Base-by-base conservation (phyloP, 371 early-diverging fungal genomes). In the Blastocladiella emersonii region DNA sequence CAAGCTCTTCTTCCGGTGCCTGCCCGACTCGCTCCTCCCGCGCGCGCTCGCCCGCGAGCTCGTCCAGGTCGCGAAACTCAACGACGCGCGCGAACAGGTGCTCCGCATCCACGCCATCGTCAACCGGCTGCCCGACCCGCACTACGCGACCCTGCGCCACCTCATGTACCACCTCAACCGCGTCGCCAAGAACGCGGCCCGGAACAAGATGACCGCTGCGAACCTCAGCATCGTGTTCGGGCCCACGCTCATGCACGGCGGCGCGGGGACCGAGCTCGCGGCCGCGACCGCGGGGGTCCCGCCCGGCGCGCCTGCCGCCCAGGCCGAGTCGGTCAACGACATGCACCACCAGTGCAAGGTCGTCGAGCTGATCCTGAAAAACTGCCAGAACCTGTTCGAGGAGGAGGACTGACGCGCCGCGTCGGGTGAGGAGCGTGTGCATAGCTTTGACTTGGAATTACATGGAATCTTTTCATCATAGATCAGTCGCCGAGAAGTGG, bases 201-300 rank as follows among this genome's bases (percentile, higher is more conserved):
- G 79, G 21, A 96, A 93, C 66, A 88, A 86, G 74, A 96, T 96
- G 95, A 84, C 79, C 13, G 74, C 80, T 7, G 75, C 79, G 39
- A 94, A 94, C 65, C 70, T 96, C 56, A 79, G 91, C 13, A 91
- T 95, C 41, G 86, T 90, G 23, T 90, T 90, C 75, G 95, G 94
- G 3, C 87, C 95, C 32, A 92, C 93, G 8, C 69, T 96, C 25
- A 77, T 93, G 71, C 86, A 79, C 56, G 73, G 78, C 21, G 72
- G 72, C 37, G 61, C 34, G 25, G 36, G 15, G 5, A 39, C 67
- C 17, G 74, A 74, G 34, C n/a, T n/a, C n/a, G 56, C 64, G 36
- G 69, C 67, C 45, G 67, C 61, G 32, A 65, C 56, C 15, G 57
- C 61, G 34, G 53, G 65, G 1, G 71, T 65, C 37, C 61, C 51